Percentiles rank a stretch among this genome's conserved stretches.
Conservation (phyloP, 176 grass and related monocot species). For the Triticum monococcum region DNA sequence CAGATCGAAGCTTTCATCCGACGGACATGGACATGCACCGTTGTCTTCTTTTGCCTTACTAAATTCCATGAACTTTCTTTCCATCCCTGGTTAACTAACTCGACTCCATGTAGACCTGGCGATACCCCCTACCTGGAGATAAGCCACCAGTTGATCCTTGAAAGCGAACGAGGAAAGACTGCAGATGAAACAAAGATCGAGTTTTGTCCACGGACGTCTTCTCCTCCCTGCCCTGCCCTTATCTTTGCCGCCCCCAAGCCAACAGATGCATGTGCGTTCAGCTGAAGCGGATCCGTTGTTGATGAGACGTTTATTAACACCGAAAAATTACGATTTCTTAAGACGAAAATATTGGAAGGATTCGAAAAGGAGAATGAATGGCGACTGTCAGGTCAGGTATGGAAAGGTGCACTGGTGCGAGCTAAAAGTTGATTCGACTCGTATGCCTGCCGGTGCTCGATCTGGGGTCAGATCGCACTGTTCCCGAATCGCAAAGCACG, state of each 20-base stretch:
- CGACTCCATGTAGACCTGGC: background rate
- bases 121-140: background rate
- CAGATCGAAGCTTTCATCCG: background rate
- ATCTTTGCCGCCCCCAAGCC: background rate
- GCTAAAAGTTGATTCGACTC: background rate
- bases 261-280: background rate
- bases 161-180: background rate
- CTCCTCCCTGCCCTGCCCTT: too few species aligned
- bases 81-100: background rate
- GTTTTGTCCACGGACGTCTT: background rate
- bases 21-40: background rate
- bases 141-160: background rate
- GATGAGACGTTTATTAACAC: background rate
- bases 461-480: background rate
- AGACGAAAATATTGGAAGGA: background rate
- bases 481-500: background rate
- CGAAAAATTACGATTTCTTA: background rate
- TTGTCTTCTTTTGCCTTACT: background rate
- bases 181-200: background rate
- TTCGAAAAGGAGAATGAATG: background rate
- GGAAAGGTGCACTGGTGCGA: background rate
- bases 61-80: constrained; percentile 3
- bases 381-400: background rate
- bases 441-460: background rate
- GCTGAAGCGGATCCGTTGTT: background rate